Conservation (phyloP, 176 grass and related monocot species). For the Musa itinerans region DNA sequence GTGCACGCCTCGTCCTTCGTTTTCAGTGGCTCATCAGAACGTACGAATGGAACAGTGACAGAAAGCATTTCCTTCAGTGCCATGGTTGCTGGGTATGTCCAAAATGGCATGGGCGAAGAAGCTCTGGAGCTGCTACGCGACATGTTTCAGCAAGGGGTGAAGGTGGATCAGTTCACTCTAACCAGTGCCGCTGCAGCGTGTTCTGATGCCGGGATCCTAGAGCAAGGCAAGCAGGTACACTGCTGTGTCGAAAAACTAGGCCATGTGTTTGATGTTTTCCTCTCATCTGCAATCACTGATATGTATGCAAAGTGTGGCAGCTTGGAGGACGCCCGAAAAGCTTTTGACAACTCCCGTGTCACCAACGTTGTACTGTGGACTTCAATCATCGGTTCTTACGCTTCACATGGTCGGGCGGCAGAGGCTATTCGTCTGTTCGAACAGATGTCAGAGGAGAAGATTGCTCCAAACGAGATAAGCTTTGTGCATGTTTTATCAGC, state of each 20-base stretch:
- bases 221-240: constrained; percentile 18
- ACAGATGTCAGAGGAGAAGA: constrained; percentile 1
- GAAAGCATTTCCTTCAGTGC: constrained; percentile 44
- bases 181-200: constrained; percentile 9
- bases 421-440: constrained; percentile 11
- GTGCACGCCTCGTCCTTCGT: constrained; percentile 28
- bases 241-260: constrained; percentile 14
- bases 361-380: constrained; percentile 10
- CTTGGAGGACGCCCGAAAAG: constrained; percentile 5
- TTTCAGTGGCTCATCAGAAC: constrained; percentile 26
- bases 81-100: constrained; percentile 41
- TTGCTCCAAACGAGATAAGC: constrained; percentile 9
- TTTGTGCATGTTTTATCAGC: constrained; percentile 11
- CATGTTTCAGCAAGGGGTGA: constrained; percentile 14
- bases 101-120: constrained; percentile 51
- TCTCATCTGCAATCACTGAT: constrained; percentile 16
- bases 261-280: not conserved
- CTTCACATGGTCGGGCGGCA: constrained; percentile 3
- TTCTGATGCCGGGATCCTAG: constrained; percentile 14
- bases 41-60: constrained; percentile 1
- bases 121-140: constrained; percentile 16
- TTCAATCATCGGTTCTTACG: constrained; percentile 14
- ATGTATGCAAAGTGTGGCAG: constrained; percentile 23
- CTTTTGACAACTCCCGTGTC: not conserved
- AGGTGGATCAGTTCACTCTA: constrained; percentile 9